A percentile compares a stretch with the other conserved stretches of the same genome.
phyloP scores from a whole-genome alignment of 1,284 basidiomycete species.

The Tilletia setariae region DNA sequence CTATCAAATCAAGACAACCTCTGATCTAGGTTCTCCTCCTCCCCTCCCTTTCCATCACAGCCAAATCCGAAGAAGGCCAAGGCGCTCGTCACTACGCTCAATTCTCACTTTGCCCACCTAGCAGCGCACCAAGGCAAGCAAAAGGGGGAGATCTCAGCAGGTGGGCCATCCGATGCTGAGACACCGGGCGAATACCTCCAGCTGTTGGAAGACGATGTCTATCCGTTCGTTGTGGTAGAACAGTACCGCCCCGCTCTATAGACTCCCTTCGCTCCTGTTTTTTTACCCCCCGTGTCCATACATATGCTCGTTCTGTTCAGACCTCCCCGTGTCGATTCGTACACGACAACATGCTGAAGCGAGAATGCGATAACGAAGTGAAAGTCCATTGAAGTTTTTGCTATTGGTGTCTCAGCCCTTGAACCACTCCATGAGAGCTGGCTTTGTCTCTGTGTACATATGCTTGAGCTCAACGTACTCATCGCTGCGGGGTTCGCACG shows the following conservation, averaged over 20 bases:
- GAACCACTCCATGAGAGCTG: slow-evolving; percentile 46
- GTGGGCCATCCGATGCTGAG: slow-evolving; percentile 24
- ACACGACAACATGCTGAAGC: too few species aligned
- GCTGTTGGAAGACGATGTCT: slow-evolving; percentile 49
- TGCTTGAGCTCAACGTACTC: slow-evolving; percentile 53
- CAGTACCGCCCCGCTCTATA: slow-evolving; percentile 38
- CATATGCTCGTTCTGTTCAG: too few species aligned
- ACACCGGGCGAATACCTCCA: slow-evolving; percentile 50
- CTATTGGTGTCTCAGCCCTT: slow-evolving; percentile 22
- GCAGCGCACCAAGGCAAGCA: slow-evolving; percentile 57
- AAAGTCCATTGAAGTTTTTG: too few species aligned
- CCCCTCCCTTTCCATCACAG: slow-evolving; percentile 55
- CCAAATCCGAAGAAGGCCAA: slow-evolving; percentile 77
- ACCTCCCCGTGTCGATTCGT: too few species aligned
- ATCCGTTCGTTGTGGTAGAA: slow-evolving; percentile 49
- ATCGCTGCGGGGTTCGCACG: slow-evolving; percentile 21
- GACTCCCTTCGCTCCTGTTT: slow-evolving; percentile 4
- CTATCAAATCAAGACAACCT: background rate
- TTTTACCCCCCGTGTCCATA: background rate
- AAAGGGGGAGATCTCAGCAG: slow-evolving; percentile 17
- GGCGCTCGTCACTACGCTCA: slow-evolving; percentile 72
- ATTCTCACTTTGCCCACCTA: slow-evolving; percentile 76
- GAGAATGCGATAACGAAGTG: too few species aligned
- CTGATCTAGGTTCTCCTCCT: background rate
- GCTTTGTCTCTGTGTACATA: slow-evolving; percentile 46